Evolutionary conservation across 176 grass and related monocot genomes (phyloP).

Genomic region (Melocanna baccifera): DNA sequence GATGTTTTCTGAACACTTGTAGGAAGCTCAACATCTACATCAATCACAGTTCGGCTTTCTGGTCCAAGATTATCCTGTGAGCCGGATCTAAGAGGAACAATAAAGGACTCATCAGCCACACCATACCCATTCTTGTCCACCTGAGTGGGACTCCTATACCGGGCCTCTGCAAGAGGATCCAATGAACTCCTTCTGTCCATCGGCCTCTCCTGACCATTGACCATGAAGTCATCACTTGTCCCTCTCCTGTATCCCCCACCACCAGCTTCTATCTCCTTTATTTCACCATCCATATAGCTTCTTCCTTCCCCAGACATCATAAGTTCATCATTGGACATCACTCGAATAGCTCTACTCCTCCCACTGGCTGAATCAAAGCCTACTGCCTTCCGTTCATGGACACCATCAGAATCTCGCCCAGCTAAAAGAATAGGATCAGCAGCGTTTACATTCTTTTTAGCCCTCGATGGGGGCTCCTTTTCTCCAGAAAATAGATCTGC

Average conservation of each 20-base stretch:
- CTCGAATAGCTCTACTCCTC: conserved; percentile 47
- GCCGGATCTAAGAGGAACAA: conserved; percentile 71
- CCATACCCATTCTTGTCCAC: conserved; percentile 48
- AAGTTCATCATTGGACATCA: conserved; percentile 67
- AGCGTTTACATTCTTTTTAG: conserved; percentile 49
- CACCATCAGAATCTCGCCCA: conserved; percentile 46
- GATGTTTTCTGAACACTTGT: conserved; percentile 24
- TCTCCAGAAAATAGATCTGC: conserved; percentile 66
- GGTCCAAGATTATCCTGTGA: conserved; percentile 50
- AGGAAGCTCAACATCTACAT: conserved; percentile 82
- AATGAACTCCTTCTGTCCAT: conserved; percentile 46
- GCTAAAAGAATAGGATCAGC: conserved; percentile 65
- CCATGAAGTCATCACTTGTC: conserved; percentile 65
- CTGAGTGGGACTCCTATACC: conserved; percentile 42
- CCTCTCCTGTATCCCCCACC: conserved; percentile 54
- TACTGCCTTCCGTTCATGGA: conserved; percentile 35
- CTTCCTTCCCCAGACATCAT: conserved; percentile 56
- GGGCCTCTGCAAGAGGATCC: conserved; percentile 73
- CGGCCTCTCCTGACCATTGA: conserved; percentile 61
- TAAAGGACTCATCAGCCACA: conserved; percentile 75
- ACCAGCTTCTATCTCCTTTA: conserved; percentile 86
- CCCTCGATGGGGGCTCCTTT: conserved; percentile 44
- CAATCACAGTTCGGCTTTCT: conserved; percentile 56
- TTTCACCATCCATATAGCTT: conserved; percentile 43
- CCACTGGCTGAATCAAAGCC: conserved; percentile 75